These are phyloP conservation scores for Hymenoscyphus repandus DNA, from an alignment of 2,329 filamentous ascomycete species.

Conservation along the genomic window DNA sequence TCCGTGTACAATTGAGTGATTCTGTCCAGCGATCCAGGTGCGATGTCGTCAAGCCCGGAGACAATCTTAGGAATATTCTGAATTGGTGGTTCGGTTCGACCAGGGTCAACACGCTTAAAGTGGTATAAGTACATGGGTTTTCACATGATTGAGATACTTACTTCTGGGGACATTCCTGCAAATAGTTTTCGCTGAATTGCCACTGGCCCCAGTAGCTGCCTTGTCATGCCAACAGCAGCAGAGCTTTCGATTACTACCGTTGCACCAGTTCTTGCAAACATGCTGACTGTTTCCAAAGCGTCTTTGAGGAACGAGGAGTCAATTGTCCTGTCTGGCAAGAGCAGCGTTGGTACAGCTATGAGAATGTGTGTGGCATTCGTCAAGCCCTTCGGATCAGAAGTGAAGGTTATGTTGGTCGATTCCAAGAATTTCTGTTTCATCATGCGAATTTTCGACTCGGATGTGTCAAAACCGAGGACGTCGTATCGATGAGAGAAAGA, in stretches of 20 bases:
- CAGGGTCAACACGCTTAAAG: slow-evolving; percentile 44
- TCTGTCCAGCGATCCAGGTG: slow-evolving; percentile 39
- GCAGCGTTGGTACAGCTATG: slow-evolving; percentile 48
- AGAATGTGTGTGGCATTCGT: slow-evolving; percentile 45
- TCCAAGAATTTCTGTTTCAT: not conserved
- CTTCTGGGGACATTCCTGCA: slow-evolving; percentile 44
- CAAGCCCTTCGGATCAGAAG: slow-evolving; percentile 28
- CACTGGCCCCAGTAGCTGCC: slow-evolving; percentile 42
- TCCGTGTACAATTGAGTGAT: slow-evolving; percentile 41
- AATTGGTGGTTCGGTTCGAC: slow-evolving; percentile 37
- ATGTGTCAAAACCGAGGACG: slow-evolving; percentile 9
- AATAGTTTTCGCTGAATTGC: slow-evolving; percentile 38
- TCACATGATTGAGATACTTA: not conserved
- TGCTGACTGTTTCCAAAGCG: slow-evolving; percentile 1
- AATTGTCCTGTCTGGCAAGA: slow-evolving; percentile 23
- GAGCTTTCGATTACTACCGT: slow-evolving; percentile 40
- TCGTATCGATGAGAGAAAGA: slow-evolving; percentile 2
- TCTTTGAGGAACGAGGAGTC: slow-evolving; percentile 4
- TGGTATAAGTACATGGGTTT: not conserved
- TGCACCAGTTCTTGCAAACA: not conserved
- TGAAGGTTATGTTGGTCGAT: not conserved
- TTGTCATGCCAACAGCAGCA: slow-evolving; percentile 50
- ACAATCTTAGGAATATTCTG: slow-evolving; percentile 47
- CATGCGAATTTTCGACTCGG: not conserved
- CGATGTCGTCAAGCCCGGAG: slow-evolving; percentile 44